Conservation (phyloP, 495 filamentous ascomycete genomes). For the Aspergillus panamensis region DNA sequence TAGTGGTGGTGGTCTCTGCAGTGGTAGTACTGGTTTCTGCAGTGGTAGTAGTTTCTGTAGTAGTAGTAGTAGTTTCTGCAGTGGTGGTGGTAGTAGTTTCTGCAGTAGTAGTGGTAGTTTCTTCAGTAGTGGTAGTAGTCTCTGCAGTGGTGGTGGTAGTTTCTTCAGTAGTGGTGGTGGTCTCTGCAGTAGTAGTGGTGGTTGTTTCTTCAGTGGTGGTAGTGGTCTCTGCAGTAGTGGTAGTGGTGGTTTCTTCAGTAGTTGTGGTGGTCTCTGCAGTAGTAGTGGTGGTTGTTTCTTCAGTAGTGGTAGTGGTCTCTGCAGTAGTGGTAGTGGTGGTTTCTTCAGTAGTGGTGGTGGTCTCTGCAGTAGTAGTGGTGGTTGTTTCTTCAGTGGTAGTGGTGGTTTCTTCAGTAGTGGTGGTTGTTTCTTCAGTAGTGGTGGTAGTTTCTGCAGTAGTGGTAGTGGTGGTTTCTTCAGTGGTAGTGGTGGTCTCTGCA, state of each 20-base stretch:
- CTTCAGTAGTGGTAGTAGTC: not conserved
- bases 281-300: not conserved
- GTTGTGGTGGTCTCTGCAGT: not conserved
- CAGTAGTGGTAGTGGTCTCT: too few relatives aligned
- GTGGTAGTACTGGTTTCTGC: too few relatives aligned
- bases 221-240: not conserved
- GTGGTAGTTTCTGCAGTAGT: too few relatives aligned
- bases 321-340: not conserved
- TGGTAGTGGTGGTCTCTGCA: too few relatives aligned
- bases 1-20: not conserved
- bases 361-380: not conserved
- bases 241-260: not conserved
- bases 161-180: too few relatives aligned
- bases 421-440: not conserved
- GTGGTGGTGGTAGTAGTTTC: too few relatives aligned
- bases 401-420: too few relatives aligned
- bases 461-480: not conserved
- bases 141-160: not conserved
- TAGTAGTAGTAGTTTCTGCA: too few relatives aligned
- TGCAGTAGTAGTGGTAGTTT: too few relatives aligned
- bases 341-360: not conserved
- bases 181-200: too few relatives aligned
- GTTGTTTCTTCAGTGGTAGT: not conserved
- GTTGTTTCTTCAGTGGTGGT: too few relatives aligned
- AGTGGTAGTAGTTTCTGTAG: too few relatives aligned